These are phyloP conservation scores for Ambrosiella xylebori DNA, from an alignment of 2,329 filamentous ascomycete genomes.

Conservation along the genomic window DNA sequence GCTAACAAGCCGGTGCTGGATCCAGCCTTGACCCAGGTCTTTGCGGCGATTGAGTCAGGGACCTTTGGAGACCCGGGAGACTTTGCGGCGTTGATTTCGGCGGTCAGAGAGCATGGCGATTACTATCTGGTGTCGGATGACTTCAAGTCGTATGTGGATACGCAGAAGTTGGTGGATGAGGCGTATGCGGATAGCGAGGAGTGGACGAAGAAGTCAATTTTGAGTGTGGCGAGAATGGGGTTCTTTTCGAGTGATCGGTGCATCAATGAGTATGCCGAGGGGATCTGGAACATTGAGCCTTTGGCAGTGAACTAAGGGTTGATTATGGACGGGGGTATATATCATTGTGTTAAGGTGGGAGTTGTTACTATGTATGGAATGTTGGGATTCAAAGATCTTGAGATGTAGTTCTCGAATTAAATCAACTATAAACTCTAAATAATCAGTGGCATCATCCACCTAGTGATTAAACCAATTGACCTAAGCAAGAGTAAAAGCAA, in stretches of 20 bases:
- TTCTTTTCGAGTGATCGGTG: conserved; percentile 93
- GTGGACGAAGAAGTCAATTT: conserved; percentile 83
- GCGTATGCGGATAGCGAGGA: conserved; percentile 82
- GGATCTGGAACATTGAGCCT: conserved; percentile 93
- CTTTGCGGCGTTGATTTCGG: conserved; percentile 69
- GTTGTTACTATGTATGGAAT: neutral
- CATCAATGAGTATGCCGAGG: conserved; percentile 93
- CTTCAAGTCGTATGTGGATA: conserved; percentile 87
- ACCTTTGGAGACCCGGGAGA: conserved; percentile 63
- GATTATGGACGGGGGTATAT: neutral
- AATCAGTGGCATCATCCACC: no score
- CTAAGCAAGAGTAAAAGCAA: neutral
- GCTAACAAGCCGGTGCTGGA: conserved; percentile 38
- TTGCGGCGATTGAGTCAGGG: conserved; percentile 61
- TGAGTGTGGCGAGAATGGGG: conserved; percentile 79
- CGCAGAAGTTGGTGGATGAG: conserved; percentile 78
- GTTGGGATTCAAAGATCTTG: no score
- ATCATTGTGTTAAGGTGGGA: neutral
- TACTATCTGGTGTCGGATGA: conserved; percentile 97
- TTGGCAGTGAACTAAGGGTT: conserved; percentile 20
- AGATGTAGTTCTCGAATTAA: no score
- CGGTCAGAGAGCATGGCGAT: conserved; percentile 83
- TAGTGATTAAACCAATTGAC: neutral
- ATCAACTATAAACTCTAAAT: no score
- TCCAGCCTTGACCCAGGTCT: conserved; percentile 60